phyloP scores from a whole-genome alignment of 495 filamentous ascomycete genomes.

The Cercophora newfieldiana region DNA sequence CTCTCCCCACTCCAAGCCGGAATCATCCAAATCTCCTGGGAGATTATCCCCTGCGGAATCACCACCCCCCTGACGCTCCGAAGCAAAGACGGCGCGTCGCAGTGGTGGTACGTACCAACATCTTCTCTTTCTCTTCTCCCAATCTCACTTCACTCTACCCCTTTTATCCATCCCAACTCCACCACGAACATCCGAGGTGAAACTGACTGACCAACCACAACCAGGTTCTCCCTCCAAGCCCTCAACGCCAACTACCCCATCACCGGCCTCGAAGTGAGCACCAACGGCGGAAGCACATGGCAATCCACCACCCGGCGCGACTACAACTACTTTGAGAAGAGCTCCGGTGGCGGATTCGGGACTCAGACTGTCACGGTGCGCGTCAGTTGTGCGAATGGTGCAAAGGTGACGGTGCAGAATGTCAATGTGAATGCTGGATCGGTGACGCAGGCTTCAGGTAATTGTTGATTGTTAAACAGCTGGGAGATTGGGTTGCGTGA shows the following conservation, averaged over 20 bases:
- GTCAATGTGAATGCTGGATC: not conserved
- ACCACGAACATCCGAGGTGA: no score
- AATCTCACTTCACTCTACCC: not conserved
- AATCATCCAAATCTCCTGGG: slow-evolving; percentile 27
- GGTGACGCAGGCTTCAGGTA: not conserved
- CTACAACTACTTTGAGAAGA: slow-evolving; percentile 65
- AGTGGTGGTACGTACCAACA: slow-evolving; percentile 27
- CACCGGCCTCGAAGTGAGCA: slow-evolving; percentile 54
- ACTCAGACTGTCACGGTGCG: slow-evolving; percentile 52
- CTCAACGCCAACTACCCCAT: slow-evolving; percentile 57
- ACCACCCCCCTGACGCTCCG: slow-evolving; percentile 50
- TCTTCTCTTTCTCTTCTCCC: not conserved
- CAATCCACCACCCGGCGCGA: slow-evolving; percentile 45
- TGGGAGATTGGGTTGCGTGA: no score
- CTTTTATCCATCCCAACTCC: not conserved
- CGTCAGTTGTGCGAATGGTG: slow-evolving; percentile 15
- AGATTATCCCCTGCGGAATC: slow-evolving; percentile 52
- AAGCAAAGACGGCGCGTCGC: slow-evolving; percentile 57
- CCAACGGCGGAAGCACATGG: slow-evolving; percentile 56
- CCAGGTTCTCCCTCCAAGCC: slow-evolving; percentile 57
- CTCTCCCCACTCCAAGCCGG: slow-evolving; percentile 44
- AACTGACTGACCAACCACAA: not conserved
- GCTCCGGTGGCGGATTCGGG: slow-evolving; percentile 51
- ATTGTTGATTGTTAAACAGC: slow-evolving; percentile 7
- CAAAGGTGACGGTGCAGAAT: slow-evolving; percentile 7